phyloP scores from a whole-genome alignment of 169 alveolate species.

The Perkinsus olseni region DNA sequence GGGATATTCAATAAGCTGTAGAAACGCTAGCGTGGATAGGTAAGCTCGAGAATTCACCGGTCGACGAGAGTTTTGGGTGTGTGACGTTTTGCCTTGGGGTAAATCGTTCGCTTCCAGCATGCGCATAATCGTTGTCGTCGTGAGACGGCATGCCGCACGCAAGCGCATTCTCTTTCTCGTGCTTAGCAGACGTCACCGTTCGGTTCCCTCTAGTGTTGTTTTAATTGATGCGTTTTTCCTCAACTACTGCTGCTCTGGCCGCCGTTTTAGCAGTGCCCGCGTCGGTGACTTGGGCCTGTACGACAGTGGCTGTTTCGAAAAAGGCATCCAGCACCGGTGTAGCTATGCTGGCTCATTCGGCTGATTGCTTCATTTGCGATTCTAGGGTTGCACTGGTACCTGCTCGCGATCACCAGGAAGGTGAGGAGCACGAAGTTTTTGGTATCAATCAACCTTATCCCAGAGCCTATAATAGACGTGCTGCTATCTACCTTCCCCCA shows the following conservation, averaged over 20 bases:
- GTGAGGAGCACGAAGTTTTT: background rate
- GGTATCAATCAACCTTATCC: background rate
- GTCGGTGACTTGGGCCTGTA: slow-evolving; percentile 6
- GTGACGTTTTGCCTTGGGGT: background rate
- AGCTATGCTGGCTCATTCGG: slow-evolving; percentile 5
- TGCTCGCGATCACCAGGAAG: background rate
- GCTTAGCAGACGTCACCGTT: background rate
- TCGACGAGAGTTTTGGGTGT: no score
- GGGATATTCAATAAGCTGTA: no score
- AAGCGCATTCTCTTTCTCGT: background rate
- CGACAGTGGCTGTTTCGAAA: background rate
- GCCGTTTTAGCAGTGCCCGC: background rate
- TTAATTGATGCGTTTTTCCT: background rate
- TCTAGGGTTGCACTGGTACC: background rate
- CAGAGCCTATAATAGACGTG: background rate
- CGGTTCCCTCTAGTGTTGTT: background rate
- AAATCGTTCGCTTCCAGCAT: background rate
- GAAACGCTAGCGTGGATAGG: background rate
- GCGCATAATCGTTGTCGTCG: background rate
- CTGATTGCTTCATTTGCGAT: slow-evolving; percentile 5
- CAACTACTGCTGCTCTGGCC: background rate
- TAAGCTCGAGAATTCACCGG: no score
- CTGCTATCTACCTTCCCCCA: background rate
- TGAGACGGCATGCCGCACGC: background rate
- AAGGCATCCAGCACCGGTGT: background rate